Percentiles rank a stretch among this genome's conserved stretches.
Evolutionary conservation across 2,329 filamentous ascomycete species (phyloP).

Genomic region (Cadophora luteo-olivacea): DNA sequence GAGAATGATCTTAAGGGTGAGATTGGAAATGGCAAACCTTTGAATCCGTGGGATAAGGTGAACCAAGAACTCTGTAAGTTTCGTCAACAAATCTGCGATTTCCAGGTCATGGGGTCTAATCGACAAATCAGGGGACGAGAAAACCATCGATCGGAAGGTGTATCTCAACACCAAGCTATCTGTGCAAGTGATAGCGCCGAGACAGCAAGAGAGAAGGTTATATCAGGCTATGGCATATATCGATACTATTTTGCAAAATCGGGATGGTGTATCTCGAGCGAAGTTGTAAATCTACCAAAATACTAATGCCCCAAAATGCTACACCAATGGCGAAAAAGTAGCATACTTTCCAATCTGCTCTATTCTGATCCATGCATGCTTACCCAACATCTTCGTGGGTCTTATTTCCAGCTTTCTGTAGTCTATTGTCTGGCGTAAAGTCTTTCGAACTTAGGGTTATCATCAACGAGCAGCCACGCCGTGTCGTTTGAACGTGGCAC

Average conservation of each 20-base stretch:
- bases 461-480: too few relatives aligned
- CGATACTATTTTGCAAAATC: conserved; percentile 33
- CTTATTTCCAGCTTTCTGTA: too few relatives aligned
- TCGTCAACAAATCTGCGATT: conserved; percentile 10
- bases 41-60: conserved; percentile 65
- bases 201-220: conserved; percentile 41
- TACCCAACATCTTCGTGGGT: too few relatives aligned
- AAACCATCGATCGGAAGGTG: conserved; percentile 39
- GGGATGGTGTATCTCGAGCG: conserved; percentile 18
- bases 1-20: conserved; percentile 59
- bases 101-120: conserved; percentile 16
- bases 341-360: too few relatives aligned
- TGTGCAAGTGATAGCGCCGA: conserved; percentile 43
- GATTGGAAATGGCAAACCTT: conserved; percentile 47
- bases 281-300: conserved; percentile 23
- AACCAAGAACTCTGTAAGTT: conserved; percentile 64
- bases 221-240: conserved; percentile 41
- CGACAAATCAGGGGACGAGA: conserved; percentile 36
- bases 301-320: not conserved
- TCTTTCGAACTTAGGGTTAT: too few relatives aligned
- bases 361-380: too few relatives aligned
- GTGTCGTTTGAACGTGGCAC: too few relatives aligned
- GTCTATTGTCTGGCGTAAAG: too few relatives aligned
- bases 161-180: conserved; percentile 42
- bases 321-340: too few relatives aligned